Evolutionary conservation across 2,329 filamentous ascomycete species (phyloP), one percentile per base, ranked within the genome.

Genomic region (Colletotrichum nymphaeae): DNA sequence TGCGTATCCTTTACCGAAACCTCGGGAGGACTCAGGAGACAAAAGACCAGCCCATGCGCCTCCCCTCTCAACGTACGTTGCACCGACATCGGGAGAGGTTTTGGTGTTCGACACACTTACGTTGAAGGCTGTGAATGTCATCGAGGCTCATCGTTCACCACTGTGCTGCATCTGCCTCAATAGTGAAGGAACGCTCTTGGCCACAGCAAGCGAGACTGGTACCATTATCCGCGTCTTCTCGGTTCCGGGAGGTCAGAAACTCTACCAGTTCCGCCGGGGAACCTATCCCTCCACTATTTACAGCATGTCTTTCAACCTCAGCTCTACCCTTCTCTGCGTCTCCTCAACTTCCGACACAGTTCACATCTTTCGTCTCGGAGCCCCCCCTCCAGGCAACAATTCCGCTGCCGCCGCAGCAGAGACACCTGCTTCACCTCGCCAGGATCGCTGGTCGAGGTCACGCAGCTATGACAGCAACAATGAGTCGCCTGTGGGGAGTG

Each of bases 291-390:
- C 95, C 1, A 93, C 94, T 53, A 99, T 99, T 77, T 98, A 95
- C 85, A 97, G 95, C 89, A 98, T 99, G 95, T 97, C 95, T 1
- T 99, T 99, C 85, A 99, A 99, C 82, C 92, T 95, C 63, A 95
- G 94, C 72, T 97, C 95, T 2, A 98, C 95, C 1, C 87, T 99
- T 12, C 90, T 99, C 46, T 98, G 95, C 79, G 95, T 99, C 53
- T 98, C 97, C 5, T 98, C 96, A 3, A 95, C 95, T 1, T 97
- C 95, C 0, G 97, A 99, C 79, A 99, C 97, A 0, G 93, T 99
- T 11, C 97, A 99, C 81, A 95, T 99, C 64, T 99, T 99, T 86
- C 94, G 95, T 67, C 88, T 99, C 24, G 87, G 86, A 65, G 86
- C 83, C 65, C 87, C 89, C 22, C 83, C 83, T 5, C 80, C 83